Conservation (phyloP, 1,139 yeast genomes). For the Nakaseomyces glabratus region DNA sequence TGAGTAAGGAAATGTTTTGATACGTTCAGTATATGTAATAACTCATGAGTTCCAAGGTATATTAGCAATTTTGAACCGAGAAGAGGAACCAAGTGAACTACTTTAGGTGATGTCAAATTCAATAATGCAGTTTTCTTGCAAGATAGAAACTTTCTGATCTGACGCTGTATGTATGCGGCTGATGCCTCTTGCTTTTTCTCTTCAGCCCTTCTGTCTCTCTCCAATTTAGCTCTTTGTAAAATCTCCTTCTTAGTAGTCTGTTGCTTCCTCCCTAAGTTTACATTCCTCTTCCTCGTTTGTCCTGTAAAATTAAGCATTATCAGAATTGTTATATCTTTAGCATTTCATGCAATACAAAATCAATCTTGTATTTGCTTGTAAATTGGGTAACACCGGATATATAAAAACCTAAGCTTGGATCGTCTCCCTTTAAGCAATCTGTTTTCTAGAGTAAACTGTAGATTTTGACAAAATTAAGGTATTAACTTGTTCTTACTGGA, state of each 20-base stretch:
- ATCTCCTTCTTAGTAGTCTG: conserved; percentile 31
- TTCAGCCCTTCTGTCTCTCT: conserved; percentile 58
- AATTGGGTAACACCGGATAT: too few relatives aligned
- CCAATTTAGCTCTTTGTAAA: conserved; percentile 53
- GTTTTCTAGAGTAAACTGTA: neutral
- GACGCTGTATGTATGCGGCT: conserved; percentile 38
- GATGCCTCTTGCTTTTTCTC: conserved; percentile 46
- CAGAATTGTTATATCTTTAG: neutral
- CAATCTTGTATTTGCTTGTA: too few relatives aligned
- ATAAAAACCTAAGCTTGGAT: too few relatives aligned
- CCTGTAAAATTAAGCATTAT: conserved; percentile 53
- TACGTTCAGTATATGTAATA: too few relatives aligned
- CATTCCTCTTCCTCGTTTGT: conserved; percentile 49
- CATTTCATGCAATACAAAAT: too few relatives aligned
- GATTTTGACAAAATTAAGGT: neutral
- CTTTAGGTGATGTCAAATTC: conserved; percentile 7
- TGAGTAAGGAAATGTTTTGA: too few relatives aligned
- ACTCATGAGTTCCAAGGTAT: too few relatives aligned
- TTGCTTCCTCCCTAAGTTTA: conserved; percentile 61
- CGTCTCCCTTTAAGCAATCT: neutral
- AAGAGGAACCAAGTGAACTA: conserved; percentile 13
- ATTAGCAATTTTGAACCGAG: conserved; percentile 22
- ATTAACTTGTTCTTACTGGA: too few relatives aligned
- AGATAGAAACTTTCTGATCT: conserved; percentile 36
- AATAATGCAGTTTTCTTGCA: conserved; percentile 20